These are phyloP conservation scores for Sclerotinia trifoliorum DNA, from an alignment of 2,329 filamentous ascomycete species.

Conservation along the genomic window DNA sequence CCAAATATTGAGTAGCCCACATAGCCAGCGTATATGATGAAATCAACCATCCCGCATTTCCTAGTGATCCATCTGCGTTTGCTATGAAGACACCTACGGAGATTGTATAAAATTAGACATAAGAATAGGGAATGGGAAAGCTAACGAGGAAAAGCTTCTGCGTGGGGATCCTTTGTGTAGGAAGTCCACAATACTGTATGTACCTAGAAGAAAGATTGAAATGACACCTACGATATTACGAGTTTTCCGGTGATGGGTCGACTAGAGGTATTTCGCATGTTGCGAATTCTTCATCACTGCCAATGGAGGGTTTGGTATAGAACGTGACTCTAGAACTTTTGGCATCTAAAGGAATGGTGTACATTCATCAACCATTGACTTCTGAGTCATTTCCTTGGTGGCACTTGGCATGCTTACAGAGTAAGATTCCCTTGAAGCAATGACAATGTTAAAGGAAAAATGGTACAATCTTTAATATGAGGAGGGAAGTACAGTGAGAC, in stretches of 20 bases:
- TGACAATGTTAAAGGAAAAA: background rate
- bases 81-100: conserved; percentile 58
- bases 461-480: background rate
- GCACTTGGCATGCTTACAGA: background rate
- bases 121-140: background rate
- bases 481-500: background rate
- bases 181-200: background rate
- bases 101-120: background rate
- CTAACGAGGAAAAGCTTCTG: background rate
- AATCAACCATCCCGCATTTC: conserved; percentile 58
- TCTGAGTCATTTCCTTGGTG: no score
- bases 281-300: background rate
- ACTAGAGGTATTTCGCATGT: background rate
- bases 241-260: background rate
- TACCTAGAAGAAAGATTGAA: conserved; percentile 29
- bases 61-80: conserved; percentile 61
- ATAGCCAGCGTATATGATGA: conserved; percentile 52
- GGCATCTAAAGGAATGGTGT: background rate
- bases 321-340: background rate
- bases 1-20: conserved; percentile 53
- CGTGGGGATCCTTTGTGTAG: background rate
- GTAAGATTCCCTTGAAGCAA: background rate
- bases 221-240: conserved; percentile 28
- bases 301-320: background rate
- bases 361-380: background rate